Evolutionary conservation across 768 basidiomycete genomes (phyloP).

Genomic region (Amylocystis lapponica): DNA sequence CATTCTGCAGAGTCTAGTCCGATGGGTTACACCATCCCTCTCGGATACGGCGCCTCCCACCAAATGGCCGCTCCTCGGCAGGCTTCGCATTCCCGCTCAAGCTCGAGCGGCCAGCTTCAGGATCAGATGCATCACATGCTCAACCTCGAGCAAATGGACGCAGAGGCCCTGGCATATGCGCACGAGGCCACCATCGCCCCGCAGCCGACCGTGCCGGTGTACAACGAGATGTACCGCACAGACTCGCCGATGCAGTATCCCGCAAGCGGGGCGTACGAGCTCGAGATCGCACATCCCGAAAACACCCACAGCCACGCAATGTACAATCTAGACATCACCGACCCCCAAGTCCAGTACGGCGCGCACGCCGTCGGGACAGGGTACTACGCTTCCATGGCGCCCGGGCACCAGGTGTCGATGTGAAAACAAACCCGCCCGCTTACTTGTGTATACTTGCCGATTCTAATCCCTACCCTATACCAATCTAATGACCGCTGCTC

Average conservation of each 20-base stretch:
- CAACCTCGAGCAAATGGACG: conserved; percentile 16
- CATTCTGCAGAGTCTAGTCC: conserved; percentile 29
- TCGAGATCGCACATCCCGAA: conserved; percentile 3
- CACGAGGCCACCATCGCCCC: conserved; percentile 9
- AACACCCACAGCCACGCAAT: conserved; percentile 3
- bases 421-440: conserved; percentile 6
- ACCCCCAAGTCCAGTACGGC: conserved; percentile 5
- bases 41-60: conserved; percentile 20
- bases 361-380: conserved; percentile 2
- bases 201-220: conserved; percentile 11
- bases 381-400: conserved; percentile 3
- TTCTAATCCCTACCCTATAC: conserved; percentile 2
- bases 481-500: conserved; percentile 5
- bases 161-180: conserved; percentile 10
- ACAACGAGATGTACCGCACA: conserved; percentile 21
- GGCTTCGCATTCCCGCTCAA: conserved; percentile 13
- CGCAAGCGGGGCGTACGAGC: conserved; percentile 14
- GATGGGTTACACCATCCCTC: conserved; percentile 49
- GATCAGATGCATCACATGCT: conserved; percentile 23
- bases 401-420: conserved; percentile 13
- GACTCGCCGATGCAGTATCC: conserved; percentile 23
- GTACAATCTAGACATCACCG: conserved; percentile 7
- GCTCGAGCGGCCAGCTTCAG: conserved; percentile 20
- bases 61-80: conserved; percentile 1
- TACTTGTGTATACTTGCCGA: conserved; percentile 8